Evolutionary conservation across 2,329 filamentous ascomycete species (phyloP).

Genomic region (Zymoseptoria crescenta): DNA sequence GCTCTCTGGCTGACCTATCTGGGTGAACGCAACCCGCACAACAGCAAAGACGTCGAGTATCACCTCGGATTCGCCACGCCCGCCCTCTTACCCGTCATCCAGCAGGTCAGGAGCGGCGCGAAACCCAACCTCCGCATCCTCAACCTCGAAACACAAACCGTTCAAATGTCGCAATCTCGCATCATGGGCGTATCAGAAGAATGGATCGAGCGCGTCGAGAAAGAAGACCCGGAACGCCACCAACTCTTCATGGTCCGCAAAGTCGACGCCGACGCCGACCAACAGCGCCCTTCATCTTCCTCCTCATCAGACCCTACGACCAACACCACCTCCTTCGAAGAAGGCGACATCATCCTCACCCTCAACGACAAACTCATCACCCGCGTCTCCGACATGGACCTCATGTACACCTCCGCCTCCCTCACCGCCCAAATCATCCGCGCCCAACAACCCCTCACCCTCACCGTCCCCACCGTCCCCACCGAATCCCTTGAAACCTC

Average conservation of each 20-base stretch:
- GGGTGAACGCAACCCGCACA: slow-evolving; percentile 72
- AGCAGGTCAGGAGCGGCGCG: slow-evolving; percentile 71
- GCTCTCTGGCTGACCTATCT: slow-evolving; percentile 96
- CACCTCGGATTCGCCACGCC: slow-evolving; percentile 87
- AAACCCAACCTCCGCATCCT: slow-evolving; percentile 80
- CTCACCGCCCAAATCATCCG: slow-evolving; percentile 83
- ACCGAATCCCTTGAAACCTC: slow-evolving; percentile 89
- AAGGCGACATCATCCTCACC: slow-evolving; percentile 87
- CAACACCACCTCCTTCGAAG: slow-evolving; percentile 58
- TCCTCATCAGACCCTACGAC: background rate
- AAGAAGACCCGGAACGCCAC: slow-evolving; percentile 83
- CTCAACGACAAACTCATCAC: slow-evolving; percentile 90
- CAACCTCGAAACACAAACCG: slow-evolving; percentile 87
- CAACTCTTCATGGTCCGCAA: slow-evolving; percentile 99
- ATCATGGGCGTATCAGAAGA: slow-evolving; percentile 96
- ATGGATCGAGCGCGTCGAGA: slow-evolving; percentile 86
- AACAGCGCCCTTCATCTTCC: background rate
- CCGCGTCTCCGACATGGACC: slow-evolving; percentile 81
- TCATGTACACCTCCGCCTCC: slow-evolving; percentile 86
- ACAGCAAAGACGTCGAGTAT: slow-evolving; percentile 88
- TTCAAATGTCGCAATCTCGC: slow-evolving; percentile 93
- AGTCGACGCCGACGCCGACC: slow-evolving; percentile 48
- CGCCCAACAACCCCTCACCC: slow-evolving; percentile 66
- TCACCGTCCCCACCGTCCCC: slow-evolving; percentile 75
- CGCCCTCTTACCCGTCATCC: slow-evolving; percentile 78